Percentiles rank a stretch among this genome's conserved stretches.
phyloP scores from a whole-genome alignment of 345 rosid species.

The Arabis alpina region DNA sequence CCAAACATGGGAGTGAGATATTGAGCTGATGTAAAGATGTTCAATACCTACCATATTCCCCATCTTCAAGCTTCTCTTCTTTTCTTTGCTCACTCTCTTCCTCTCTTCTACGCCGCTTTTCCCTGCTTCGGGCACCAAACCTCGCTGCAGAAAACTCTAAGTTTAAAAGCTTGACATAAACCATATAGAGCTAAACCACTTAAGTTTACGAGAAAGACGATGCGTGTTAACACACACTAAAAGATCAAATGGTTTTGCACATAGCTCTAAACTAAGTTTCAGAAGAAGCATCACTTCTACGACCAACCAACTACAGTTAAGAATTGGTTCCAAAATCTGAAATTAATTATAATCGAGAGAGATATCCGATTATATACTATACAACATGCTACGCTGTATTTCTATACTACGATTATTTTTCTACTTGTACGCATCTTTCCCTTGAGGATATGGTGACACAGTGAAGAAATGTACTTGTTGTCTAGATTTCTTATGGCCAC shows the following conservation, averaged over 20 bases:
- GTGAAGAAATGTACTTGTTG: constrained; percentile 48
- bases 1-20: constrained; percentile 5
- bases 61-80: constrained; percentile 86
- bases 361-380: constrained; percentile 8
- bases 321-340: neutral
- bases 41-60: constrained; percentile 70
- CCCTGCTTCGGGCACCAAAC: constrained; percentile 67
- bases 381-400: neutral
- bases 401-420: neutral
- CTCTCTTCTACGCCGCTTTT: constrained; percentile 70
- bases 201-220: neutral
- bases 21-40: constrained; percentile 29
- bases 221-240: constrained; percentile 1
- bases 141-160: constrained; percentile 52
- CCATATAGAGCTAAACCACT: constrained; percentile 2
- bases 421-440: too few relatives aligned
- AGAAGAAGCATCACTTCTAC: constrained; percentile 5
- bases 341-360: constrained; percentile 11
- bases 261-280: constrained; percentile 1
- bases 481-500: constrained; percentile 67
- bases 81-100: constrained; percentile 59
- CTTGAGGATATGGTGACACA: neutral
- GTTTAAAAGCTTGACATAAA: constrained; percentile 9
- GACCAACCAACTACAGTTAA: constrained; percentile 4
- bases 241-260: constrained; percentile 10